Evolutionary conservation across 306 rosid species (phyloP), one percentile per base, ranked within the genome.

Genomic region (Canavalia gladiata): DNA sequence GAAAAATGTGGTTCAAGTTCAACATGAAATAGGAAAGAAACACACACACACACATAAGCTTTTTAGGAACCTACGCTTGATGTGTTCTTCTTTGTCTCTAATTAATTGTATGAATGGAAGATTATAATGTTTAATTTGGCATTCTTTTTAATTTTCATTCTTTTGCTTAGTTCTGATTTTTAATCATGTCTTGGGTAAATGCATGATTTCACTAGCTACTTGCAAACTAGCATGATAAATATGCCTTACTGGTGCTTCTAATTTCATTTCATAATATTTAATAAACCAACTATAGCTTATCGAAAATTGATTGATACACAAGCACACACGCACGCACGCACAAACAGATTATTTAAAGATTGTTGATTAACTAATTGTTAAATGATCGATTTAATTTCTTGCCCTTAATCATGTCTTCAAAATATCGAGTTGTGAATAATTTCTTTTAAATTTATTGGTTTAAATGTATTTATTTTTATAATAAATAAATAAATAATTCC

Each of bases 1-100:
- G n/a, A 68, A 69, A 62, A 42, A 77, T 41, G 74, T 66, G 82
- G 62, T 60, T 71, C 45, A 58, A 30, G 45, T 59, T 76, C 47
- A 39, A 28, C 68, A 58, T 74, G 8, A 46, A 33, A 5, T 29
- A 47, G 76, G n/a, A 13, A 55, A 34, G 28, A 66, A 54, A 74
- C 10, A 41, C 18, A 59, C 0, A 12, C 0, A 12, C 2, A 29
- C 35, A 72, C 25, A 18, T 18, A 33, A 49, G 37, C n/a, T 31
- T 5, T 4, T 35, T 3, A 30, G 45, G 25, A 31, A 18, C 31
- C 52, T 49, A 1, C 65, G 25, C 18, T 39, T 50, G 7, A 11
- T 37, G 18, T 12, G 34, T 18, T 63, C 74, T 35, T 62, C 30
- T 71, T 12, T 49, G 29, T 50, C 34, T 59, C 56, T 29, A 31